Base-by-base conservation (phyloP, 352 stramenopile genomes). In the Pythium brachiatum region DNA sequence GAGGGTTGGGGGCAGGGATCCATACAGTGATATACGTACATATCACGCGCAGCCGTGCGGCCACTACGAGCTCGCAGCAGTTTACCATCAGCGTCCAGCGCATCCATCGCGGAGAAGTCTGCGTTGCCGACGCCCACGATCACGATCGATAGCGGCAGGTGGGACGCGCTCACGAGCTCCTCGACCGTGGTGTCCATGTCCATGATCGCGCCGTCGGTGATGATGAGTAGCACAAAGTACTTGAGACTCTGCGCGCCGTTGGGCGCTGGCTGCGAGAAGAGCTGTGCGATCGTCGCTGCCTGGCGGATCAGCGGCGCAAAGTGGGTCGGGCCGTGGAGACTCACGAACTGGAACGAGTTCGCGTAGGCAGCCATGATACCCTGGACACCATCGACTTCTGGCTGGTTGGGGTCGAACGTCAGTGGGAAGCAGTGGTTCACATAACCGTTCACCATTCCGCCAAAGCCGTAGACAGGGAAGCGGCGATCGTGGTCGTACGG, bases 381-480 rank as follows among this genome's bases (percentile, higher is more conserved):
- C 15, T 68, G 55, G 6, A 94, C 55, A n/a, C 80, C 79, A 16
- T 90, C 76, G 0, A 88, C 82, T 61, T 89, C 78, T 0, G 78
- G 81, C 9, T 87, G 70, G 12, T 70, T 70, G 4, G 81, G 79
- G 53, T 89, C 79, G 39, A 89, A 88, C 2, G 76, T 89, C n/a
- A 89, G 57, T 46, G 78, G 75, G 48, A 90, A 92, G 68, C 80
- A 90, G 69, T 92, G 80, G 56, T 75, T 84, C 50, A 86, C 76
- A 0, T 57, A 62, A 18, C 83, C 77, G 47, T 88, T 93, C 20
- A 86, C 64, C 44, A 84, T 52, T 13, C 81, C 87, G 27, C 87
- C 87, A 65, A 95, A 95, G 3, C 83, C 87, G 57, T 92, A 95
- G 7, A 87, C 79, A 0, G 87, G 86, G 53, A 94, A 92, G 12